phyloP scores from a whole-genome alignment of 768 basidiomycete genomes.

The Boletus pseudopeckii region DNA sequence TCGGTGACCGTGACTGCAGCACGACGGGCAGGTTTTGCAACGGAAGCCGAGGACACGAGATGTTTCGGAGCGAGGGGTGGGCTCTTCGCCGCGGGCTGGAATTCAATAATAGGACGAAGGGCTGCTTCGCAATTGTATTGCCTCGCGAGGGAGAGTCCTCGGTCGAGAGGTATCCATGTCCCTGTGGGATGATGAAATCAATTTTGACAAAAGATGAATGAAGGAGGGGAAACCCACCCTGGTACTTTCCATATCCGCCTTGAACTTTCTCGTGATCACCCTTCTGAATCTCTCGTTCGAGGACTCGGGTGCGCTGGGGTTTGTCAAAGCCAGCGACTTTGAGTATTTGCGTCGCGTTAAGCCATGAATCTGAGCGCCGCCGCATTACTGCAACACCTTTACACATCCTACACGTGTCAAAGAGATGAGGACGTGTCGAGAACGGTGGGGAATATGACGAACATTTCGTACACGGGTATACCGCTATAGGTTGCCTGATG shows the following conservation, averaged over 20 bases:
- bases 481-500: constrained; percentile 86
- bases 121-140: constrained; percentile 90
- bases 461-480: constrained; percentile 92
- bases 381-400: constrained; percentile 98
- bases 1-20: constrained; percentile 16
- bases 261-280: constrained; percentile 99
- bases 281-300: constrained; percentile 98
- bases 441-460: constrained; percentile 39
- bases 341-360: constrained; percentile 98
- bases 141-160: constrained; percentile 79
- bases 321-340: constrained; percentile 99
- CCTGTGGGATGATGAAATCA: constrained; percentile 46
- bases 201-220: background rate
- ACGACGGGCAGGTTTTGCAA: constrained; percentile 31
- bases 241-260: constrained; percentile 99
- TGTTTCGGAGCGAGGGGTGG: constrained; percentile 97
- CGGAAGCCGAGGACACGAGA: constrained; percentile 65
- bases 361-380: constrained; percentile 91
- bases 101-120: constrained; percentile 92
- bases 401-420: constrained; percentile 73
- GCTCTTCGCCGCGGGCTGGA: constrained; percentile 83
- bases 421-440: constrained; percentile 32
- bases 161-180: constrained; percentile 96
- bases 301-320: constrained; percentile 93
- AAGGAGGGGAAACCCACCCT: constrained; percentile 58